phyloP scores from a whole-genome alignment of 495 filamentous ascomycete genomes.

The Neurospora sp. region DNA sequence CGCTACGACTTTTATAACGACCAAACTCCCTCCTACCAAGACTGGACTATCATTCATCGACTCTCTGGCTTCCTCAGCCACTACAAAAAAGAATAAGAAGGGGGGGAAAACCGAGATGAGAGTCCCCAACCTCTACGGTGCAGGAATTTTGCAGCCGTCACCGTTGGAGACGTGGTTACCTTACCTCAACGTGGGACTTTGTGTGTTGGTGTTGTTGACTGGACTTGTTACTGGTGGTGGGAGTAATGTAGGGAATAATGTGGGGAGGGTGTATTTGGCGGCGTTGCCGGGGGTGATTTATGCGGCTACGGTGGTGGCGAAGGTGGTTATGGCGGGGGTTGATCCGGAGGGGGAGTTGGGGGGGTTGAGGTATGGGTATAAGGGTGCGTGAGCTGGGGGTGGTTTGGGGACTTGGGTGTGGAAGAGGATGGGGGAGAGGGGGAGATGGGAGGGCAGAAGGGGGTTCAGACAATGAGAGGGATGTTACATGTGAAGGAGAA shows the following conservation, averaged over 20 bases:
- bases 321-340: slow-evolving; percentile 43
- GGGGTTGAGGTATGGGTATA: slow-evolving; percentile 45
- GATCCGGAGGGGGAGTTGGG: slow-evolving; percentile 44
- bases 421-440: background rate
- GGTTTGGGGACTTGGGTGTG: background rate
- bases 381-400: slow-evolving; percentile 40
- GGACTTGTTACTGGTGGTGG: slow-evolving; percentile 15
- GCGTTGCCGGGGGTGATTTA: slow-evolving; percentile 36
- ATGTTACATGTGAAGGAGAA: too few relatives aligned
- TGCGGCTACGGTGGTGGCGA: slow-evolving; percentile 35
- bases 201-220: slow-evolving; percentile 24
- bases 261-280: slow-evolving; percentile 16
- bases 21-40: slow-evolving; percentile 25
- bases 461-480: too few relatives aligned
- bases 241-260: background rate
- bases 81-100: background rate
- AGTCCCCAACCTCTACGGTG: background rate
- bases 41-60: slow-evolving; percentile 32
- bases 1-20: slow-evolving; percentile 44
- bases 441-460: background rate
- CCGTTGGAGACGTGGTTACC: slow-evolving; percentile 38
- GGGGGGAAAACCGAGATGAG: background rate
- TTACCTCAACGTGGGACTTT: slow-evolving; percentile 36
- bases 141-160: slow-evolving; percentile 7
- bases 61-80: background rate